Evolutionary conservation across 2,329 filamentous ascomycete species (phyloP).

Genomic region (Pyrenophora graminea): DNA sequence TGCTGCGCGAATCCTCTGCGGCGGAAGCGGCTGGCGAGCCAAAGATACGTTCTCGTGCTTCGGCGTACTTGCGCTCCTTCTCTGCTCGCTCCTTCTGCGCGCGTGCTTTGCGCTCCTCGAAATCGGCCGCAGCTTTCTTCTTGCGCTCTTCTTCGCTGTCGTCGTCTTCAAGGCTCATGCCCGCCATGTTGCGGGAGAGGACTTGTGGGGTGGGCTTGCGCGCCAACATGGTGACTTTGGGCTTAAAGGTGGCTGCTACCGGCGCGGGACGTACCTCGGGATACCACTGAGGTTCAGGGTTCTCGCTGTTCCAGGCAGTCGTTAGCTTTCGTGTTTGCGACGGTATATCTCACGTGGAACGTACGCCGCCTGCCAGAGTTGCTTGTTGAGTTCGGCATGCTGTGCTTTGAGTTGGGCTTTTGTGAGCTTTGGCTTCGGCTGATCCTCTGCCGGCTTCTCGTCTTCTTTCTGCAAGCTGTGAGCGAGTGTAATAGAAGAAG

Average conservation of each 20-base stretch:
- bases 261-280: conserved; percentile 69
- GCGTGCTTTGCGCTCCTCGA: conserved; percentile 77
- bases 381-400: conserved; percentile 81
- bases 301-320: conserved; percentile 60
- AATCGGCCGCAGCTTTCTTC: conserved; percentile 66
- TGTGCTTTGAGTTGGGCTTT: conserved; percentile 78
- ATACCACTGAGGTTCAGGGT: conserved; percentile 74
- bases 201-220: conserved; percentile 73
- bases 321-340: conserved; percentile 18
- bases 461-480: conserved; percentile 40
- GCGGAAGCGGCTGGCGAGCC: conserved; percentile 58
- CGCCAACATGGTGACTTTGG: conserved; percentile 80
- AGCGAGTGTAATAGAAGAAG: conserved; percentile 16
- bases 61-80: conserved; percentile 88
- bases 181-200: conserved; percentile 60
- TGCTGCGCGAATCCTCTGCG: conserved; percentile 42
- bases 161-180: conserved; percentile 54
- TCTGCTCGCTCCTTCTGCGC: conserved; percentile 82
- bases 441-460: conserved; percentile 46
- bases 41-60: conserved; percentile 85
- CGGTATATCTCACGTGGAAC: conserved; percentile 28
- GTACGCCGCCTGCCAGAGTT: conserved; percentile 88
- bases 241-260: conserved; percentile 74
- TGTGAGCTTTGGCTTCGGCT: conserved; percentile 58
- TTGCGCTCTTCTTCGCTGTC: conserved; percentile 67